phyloP scores from a whole-genome alignment of 345 rosid species.

The Trapa bicornis region DNA sequence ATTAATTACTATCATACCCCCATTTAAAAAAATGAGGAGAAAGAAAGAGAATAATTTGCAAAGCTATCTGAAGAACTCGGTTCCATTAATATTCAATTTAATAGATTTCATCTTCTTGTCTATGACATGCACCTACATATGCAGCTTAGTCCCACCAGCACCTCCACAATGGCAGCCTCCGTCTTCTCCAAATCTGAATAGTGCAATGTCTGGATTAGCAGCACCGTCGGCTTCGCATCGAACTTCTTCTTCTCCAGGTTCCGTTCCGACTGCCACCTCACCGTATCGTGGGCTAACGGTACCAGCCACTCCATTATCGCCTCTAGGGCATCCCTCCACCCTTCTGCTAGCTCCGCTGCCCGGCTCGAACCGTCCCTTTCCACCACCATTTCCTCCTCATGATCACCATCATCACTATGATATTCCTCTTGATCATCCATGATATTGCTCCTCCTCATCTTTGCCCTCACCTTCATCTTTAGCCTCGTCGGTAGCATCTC shows the following conservation, averaged over 20 bases:
- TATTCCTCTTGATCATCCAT: not conserved
- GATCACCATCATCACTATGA: not conserved
- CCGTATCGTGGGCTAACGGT: constrained; percentile 38
- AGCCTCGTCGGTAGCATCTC: constrained; percentile 26
- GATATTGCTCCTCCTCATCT: constrained; percentile 15
- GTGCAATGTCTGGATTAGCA: constrained; percentile 38
- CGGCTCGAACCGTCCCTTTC: not conserved
- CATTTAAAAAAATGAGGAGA: too few relatives aligned
- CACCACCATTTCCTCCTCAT: constrained; percentile 5
- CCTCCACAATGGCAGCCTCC: constrained; percentile 42
- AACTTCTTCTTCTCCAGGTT: constrained; percentile 31
- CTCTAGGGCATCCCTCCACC: constrained; percentile 35
- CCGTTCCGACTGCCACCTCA: constrained; percentile 45
- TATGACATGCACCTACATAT: constrained; percentile 14
- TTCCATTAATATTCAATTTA: not conserved
- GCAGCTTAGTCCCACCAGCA: constrained; percentile 44
- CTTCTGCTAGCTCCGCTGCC: constrained; percentile 14
- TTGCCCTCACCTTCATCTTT: constrained; percentile 19
- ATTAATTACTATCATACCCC: not conserved
- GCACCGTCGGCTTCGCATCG: constrained; percentile 25
- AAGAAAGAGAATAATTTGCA: too few relatives aligned
- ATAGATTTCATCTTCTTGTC: too few relatives aligned
- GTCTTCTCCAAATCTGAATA: constrained; percentile 43
- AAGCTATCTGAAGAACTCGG: not conserved
- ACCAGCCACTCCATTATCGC: constrained; percentile 33